Evolutionary conservation across 805 yeast genomes (phyloP).

Genomic region (Pichia heedii): DNA sequence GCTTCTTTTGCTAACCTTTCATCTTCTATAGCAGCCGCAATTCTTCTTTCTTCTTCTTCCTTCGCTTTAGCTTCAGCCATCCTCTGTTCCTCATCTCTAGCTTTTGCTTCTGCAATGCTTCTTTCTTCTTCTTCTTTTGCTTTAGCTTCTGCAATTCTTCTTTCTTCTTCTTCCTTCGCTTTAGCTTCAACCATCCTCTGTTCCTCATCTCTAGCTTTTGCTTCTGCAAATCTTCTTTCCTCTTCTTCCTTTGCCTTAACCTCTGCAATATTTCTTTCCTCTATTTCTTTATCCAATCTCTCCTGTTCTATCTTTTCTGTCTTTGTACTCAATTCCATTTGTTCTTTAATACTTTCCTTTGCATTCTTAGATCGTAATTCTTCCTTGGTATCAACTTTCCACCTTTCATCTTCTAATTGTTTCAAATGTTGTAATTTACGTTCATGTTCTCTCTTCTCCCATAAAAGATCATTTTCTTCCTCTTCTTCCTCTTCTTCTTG

Average conservation of each 20-base stretch:
- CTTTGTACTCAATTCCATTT: no score
- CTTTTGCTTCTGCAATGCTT: no score
- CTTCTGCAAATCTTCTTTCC: neutral
- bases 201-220: neutral
- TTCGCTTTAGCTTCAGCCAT: no score
- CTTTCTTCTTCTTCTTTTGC: neutral
- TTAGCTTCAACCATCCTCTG: neutral
- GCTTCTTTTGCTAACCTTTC: neutral
- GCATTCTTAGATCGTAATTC: neutral
- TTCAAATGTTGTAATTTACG: neutral
- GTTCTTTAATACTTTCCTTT: neutral
- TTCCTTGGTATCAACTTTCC: neutral
- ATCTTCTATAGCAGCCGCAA: neutral
- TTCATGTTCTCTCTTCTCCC: slow-evolving; percentile 2
- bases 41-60: neutral
- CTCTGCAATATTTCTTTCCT: neutral
- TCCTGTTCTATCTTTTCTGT: no score
- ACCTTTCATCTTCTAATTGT: neutral
- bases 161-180: neutral
- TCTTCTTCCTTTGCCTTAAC: neutral
- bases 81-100: neutral
- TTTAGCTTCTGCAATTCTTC: neutral
- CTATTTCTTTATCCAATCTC: no score
- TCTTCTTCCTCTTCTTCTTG: slow-evolving; percentile 2
- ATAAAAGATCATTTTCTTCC: slow-evolving; percentile 4